Evolutionary conservation across 306 rosid species (phyloP).

Genomic region (Dryas octopetala): DNA sequence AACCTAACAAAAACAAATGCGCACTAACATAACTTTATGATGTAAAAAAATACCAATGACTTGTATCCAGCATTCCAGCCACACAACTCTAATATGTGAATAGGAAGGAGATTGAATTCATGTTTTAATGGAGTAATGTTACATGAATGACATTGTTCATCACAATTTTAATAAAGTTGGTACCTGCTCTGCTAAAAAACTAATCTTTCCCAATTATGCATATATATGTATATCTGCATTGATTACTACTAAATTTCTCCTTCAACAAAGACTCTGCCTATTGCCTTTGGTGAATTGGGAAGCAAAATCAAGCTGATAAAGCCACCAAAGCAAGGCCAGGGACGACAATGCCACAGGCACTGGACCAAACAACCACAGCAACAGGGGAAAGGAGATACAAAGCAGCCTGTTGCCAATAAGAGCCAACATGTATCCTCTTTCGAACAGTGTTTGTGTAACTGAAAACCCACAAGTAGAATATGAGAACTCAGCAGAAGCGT

Average conservation of each 20-base stretch:
- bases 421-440: conserved; percentile 58
- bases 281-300: neutral
- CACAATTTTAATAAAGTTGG: too few species aligned
- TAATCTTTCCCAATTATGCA: too few species aligned
- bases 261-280: neutral
- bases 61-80: too few species aligned
- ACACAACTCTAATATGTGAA: too few species aligned
- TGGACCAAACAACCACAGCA: conserved; percentile 76
- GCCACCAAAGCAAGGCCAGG: conserved; percentile 48
- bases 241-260: neutral
- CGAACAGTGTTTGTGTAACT: conserved; percentile 36
- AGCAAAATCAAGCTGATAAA: conserved; percentile 52
- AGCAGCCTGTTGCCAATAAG: conserved; percentile 58
- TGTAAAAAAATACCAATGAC: too few species aligned
- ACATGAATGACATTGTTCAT: too few species aligned
- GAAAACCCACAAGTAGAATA: neutral
- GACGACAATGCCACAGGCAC: conserved; percentile 46
- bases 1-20: neutral
- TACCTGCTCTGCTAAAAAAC: too few species aligned
- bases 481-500: conserved; percentile 33
- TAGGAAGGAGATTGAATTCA: too few species aligned
- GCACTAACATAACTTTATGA: neutral
- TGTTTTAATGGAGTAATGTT: too few species aligned
- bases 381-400: conserved; percentile 45
- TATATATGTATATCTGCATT: neutral